A percentile compares a stretch with the other conserved stretches of the same genome.
phyloP scores from a whole-genome alignment of 148 eudicot genomes.

The Selenicereus undatus region DNA sequence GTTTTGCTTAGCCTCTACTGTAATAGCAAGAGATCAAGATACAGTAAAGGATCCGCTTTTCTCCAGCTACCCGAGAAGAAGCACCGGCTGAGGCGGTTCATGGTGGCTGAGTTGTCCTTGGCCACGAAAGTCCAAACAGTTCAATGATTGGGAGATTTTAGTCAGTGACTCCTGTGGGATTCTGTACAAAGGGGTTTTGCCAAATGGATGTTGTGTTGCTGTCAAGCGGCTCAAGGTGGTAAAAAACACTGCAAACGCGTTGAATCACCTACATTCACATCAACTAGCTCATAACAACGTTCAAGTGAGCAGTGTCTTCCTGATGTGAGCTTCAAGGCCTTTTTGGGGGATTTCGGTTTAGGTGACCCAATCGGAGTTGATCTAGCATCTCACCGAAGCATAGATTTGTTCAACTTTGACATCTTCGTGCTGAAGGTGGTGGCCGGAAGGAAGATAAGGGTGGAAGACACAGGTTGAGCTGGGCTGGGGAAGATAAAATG shows the following conservation, averaged over 20 bases:
- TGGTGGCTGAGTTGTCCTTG: slow-evolving; percentile 38
- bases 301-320: slow-evolving; percentile 60
- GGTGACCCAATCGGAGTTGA: slow-evolving; percentile 50
- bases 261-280: slow-evolving; percentile 54
- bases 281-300: slow-evolving; percentile 69
- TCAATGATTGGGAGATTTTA: slow-evolving; percentile 52
- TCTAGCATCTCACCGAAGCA: slow-evolving; percentile 39
- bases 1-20: slow-evolving; percentile 39
- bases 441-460: slow-evolving; percentile 45
- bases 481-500: slow-evolving; percentile 20
- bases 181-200: slow-evolving; percentile 50
- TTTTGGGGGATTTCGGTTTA: slow-evolving; percentile 73
- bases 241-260: slow-evolving; percentile 53
- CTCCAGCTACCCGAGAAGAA: slow-evolving; percentile 34
- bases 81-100: slow-evolving; percentile 55
- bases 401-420: slow-evolving; percentile 69
- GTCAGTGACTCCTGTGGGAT: slow-evolving; percentile 49
- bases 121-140: slow-evolving; percentile 63
- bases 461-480: slow-evolving; percentile 15
- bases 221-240: slow-evolving; percentile 73
- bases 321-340: slow-evolving; percentile 70
- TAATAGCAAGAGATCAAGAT: slow-evolving; percentile 34
- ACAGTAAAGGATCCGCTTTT: slow-evolving; percentile 5
- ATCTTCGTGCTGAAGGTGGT: slow-evolving; percentile 55
- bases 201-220: slow-evolving; percentile 48